Conservation (phyloP, 306 rosid species). For the Lagenaria siceraria region DNA sequence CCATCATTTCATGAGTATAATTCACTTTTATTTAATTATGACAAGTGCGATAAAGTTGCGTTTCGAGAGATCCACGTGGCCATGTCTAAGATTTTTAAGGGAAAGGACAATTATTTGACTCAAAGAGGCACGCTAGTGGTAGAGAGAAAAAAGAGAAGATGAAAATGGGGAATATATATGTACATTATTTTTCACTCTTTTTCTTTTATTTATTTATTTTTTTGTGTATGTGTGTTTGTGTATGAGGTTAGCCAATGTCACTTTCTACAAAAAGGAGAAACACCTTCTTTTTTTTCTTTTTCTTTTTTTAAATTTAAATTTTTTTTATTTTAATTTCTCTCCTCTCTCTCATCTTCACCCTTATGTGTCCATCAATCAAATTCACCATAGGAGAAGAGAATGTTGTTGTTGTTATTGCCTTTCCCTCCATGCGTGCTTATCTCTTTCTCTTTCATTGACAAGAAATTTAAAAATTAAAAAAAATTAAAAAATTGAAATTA, state of each 20-base stretch:
- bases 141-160: not conserved
- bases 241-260: slow-evolving; percentile 21
- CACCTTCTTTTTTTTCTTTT: not conserved
- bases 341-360: not conserved
- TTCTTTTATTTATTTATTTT: not conserved
- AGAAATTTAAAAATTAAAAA: not conserved
- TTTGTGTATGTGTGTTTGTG: slow-evolving; percentile 2
- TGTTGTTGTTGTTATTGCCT: slow-evolving; percentile 31
- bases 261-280: slow-evolving; percentile 62
- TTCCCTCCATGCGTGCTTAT: slow-evolving; percentile 74
- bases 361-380: slow-evolving; percentile 20
- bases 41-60: not conserved
- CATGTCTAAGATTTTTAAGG: slow-evolving; percentile 12
- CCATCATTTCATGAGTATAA: not conserved
- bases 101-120: slow-evolving; percentile 50
- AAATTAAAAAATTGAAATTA: too few species aligned
- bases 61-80: slow-evolving; percentile 33
- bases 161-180: slow-evolving; percentile 20
- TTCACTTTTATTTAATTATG: not conserved
- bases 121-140: slow-evolving; percentile 19
- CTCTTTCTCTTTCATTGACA: slow-evolving; percentile 18
- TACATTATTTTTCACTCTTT: slow-evolving; percentile 32
- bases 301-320: not conserved
- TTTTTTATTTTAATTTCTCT: too few species aligned
- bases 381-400: slow-evolving; percentile 24